Evolutionary conservation across 2,329 filamentous ascomycete genomes (phyloP), one percentile per base, ranked within the genome.

Genomic region (Endoconidiophora polonica): DNA sequence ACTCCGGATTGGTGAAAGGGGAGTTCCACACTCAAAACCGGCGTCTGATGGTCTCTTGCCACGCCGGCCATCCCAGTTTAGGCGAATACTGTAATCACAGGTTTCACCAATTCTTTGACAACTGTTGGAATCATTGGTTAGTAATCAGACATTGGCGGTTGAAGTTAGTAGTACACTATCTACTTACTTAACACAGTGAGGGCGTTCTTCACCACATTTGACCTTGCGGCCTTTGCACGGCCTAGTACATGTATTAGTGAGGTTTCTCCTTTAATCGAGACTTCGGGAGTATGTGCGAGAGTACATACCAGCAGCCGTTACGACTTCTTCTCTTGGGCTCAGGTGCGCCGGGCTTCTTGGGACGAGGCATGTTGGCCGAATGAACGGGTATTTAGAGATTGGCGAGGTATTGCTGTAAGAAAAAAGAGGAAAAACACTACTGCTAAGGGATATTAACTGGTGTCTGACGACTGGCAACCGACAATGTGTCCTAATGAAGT

Each of bases 121-220:
- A 59, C 69, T 71, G 49, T 42, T 10, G 42, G 12, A 20, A 16
- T n/a, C 14, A 23, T 16, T 14, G 38, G 46, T 44, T 48, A 33
- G 40, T 16, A 41, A 3, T 29, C 23, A 36, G 16, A 20, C 9
- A 14, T 16, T 16, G n/a, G n/a, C 6, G 1, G 39, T 3, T 20
- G 44, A 16, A 38, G 44, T 4, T 4, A n/a, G 20, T 18, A 33
- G 7, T 9, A 33, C 29, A 33, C 29, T 22, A 10, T 26, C 5
- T 41, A 54, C 60, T 57, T 66, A 72, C 69, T 86, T 87, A 45
- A 73, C 59, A 63, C 85, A 90, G 54, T 64, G 66, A 12, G 85
- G 84, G 56, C 81, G 81, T 60, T 83, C 79, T 62, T 90, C 85
- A 55, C 81, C 83, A 64, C 84, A 90, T 68, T 88, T 88, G 55